Percentiles rank a stretch among this genome's conserved stretches.
Conservation (phyloP, 495 filamentous ascomycete genomes). For the Talaromyces adpressus region DNA sequence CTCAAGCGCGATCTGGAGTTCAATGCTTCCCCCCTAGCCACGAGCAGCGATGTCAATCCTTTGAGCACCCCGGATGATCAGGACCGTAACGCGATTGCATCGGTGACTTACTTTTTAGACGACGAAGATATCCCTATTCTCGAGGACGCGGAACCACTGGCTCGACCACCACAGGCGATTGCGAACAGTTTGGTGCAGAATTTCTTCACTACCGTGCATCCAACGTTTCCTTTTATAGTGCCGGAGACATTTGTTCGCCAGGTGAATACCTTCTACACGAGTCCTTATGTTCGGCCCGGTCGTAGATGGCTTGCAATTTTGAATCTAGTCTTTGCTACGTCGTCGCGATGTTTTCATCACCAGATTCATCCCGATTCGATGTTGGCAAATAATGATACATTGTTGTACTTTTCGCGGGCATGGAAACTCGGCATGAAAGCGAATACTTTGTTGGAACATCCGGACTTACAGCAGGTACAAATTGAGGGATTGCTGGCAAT, state of each 20-base stretch:
- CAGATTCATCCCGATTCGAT: conserved; percentile 31
- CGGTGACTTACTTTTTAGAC: conserved; percentile 51
- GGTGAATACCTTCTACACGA: conserved; percentile 31
- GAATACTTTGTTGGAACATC: conserved; percentile 41
- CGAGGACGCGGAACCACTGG: conserved; percentile 38
- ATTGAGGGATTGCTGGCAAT: conserved; percentile 50
- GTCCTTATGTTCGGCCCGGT: conserved; percentile 26
- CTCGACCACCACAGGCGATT: conserved; percentile 40
- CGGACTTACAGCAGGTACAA: conserved; percentile 52
- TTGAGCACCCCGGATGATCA: conserved; percentile 11
- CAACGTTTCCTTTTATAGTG: conserved; percentile 52
- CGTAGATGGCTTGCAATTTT: conserved; percentile 52
- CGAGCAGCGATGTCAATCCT: not conserved
- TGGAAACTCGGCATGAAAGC: conserved; percentile 46
- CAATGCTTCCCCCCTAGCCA: not conserved
- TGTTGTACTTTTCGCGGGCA: conserved; percentile 52
- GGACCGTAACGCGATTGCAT: conserved; percentile 25
- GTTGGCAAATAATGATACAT: conserved; percentile 35
- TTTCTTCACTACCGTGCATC: conserved; percentile 52
- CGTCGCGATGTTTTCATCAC: conserved; percentile 39
- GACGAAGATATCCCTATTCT: conserved; percentile 36
- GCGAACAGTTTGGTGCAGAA: conserved; percentile 46
- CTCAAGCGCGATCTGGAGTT: conserved; percentile 32
- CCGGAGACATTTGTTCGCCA: conserved; percentile 37
- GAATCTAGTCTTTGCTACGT: conserved; percentile 62